phyloP scores from a whole-genome alignment of 768 basidiomycete genomes.

The Hortiboletus flavorubellus region DNA sequence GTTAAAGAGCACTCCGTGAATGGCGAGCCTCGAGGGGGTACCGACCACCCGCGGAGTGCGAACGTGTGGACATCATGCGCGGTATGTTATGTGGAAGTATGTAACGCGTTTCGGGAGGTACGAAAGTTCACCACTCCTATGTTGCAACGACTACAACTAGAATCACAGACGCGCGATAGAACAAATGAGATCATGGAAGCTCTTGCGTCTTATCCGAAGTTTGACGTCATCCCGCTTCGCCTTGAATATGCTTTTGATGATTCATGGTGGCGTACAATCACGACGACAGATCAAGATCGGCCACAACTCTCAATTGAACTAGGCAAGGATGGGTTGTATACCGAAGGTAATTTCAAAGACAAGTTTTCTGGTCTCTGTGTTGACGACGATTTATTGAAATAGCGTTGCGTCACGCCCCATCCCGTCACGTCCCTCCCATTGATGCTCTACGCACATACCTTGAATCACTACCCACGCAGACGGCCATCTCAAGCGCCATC shows the following conservation, averaged over 20 bases:
- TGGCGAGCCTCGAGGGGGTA: conserved; percentile 47
- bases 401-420: conserved; percentile 25
- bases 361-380: neutral
- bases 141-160: conserved; percentile 4
- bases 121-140: conserved; percentile 23
- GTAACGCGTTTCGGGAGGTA: conserved; percentile 58
- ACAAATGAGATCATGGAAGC: conserved; percentile 47
- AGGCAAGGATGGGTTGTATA: conserved; percentile 46
- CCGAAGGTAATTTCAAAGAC: conserved; percentile 23
- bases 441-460: conserved; percentile 50
- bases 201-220: conserved; percentile 45
- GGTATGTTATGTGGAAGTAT: conserved; percentile 71
- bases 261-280: conserved; percentile 59
- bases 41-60: conserved; percentile 60
- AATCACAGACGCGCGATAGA: conserved; percentile 49
- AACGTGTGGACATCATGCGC: conserved; percentile 59
- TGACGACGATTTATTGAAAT: neutral
- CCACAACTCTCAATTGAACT: conserved; percentile 45
- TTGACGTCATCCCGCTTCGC: conserved; percentile 60
- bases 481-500: conserved; percentile 59
- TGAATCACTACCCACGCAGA: conserved; percentile 67
- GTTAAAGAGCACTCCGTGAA: conserved; percentile 23
- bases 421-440: conserved; percentile 15
- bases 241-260: conserved; percentile 74
- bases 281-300: conserved; percentile 27